phyloP scores from a whole-genome alignment of 805 yeast species.

The Nakazawaea siamensis region DNA sequence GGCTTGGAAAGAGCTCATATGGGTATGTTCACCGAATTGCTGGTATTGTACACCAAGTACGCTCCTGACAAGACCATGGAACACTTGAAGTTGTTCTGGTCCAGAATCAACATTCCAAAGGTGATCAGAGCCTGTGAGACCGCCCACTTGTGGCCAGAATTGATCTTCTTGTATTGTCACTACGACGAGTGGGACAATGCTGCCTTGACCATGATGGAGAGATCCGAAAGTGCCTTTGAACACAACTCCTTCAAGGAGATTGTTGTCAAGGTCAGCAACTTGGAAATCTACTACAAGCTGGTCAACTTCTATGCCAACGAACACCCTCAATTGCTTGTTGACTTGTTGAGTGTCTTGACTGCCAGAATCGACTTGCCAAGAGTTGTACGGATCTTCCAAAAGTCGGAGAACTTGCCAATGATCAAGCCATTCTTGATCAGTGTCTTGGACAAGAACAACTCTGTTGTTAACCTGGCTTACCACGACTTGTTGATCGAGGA shows the following conservation, averaged over 20 bases:
- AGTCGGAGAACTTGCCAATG: slow-evolving; percentile 92
- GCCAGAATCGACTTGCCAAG: slow-evolving; percentile 92
- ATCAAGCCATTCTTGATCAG: slow-evolving; percentile 91
- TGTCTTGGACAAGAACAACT: slow-evolving; percentile 82
- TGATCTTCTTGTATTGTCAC: slow-evolving; percentile 93
- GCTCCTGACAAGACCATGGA: slow-evolving; percentile 88
- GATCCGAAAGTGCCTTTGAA: slow-evolving; percentile 86
- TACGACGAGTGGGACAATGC: slow-evolving; percentile 99
- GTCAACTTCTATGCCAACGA: slow-evolving; percentile 88
- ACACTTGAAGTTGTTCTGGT: slow-evolving; percentile 96
- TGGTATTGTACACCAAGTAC: slow-evolving; percentile 84
- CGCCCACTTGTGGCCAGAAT: slow-evolving; percentile 94
- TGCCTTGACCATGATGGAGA: slow-evolving; percentile 92
- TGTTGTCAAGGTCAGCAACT: slow-evolving; percentile 86
- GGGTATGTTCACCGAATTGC: slow-evolving; percentile 99
- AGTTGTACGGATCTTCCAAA: slow-evolving; percentile 89
- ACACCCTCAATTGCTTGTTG: slow-evolving; percentile 86
- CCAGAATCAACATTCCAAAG: slow-evolving; percentile 95
- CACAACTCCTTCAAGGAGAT: slow-evolving; percentile 93
- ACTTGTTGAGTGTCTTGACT: slow-evolving; percentile 72
- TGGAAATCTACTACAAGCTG: slow-evolving; percentile 96
- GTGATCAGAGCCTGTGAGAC: slow-evolving; percentile 89
- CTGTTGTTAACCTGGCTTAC: slow-evolving; percentile 89
- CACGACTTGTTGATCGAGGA: slow-evolving; percentile 94
- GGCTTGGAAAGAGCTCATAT: slow-evolving; percentile 98